Evolutionary conservation across 1,284 basidiomycete genomes (phyloP).

Genomic region (Neonothopanus nambi): DNA sequence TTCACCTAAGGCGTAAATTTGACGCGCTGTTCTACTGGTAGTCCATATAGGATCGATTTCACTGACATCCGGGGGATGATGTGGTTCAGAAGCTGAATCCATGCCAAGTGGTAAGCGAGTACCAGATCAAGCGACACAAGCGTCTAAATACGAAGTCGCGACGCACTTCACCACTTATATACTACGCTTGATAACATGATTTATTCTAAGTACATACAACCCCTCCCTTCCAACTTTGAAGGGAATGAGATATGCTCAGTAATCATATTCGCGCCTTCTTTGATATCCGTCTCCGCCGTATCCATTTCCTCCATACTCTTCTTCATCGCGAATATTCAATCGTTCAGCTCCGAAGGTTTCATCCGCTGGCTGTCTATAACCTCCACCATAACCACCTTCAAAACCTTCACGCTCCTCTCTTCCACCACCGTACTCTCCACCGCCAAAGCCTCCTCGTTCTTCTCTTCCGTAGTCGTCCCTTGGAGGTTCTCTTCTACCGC

Average conservation of each 20-base stretch:
- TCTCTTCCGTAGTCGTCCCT: slow-evolving; percentile 4
- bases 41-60: slow-evolving; percentile 76
- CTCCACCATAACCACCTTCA: slow-evolving; percentile 15
- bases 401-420: neutral
- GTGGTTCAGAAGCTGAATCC: slow-evolving; percentile 16
- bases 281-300: slow-evolving; percentile 15
- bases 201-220: too few species aligned
- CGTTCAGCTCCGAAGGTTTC: slow-evolving; percentile 52
- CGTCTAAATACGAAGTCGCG: neutral
- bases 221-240: too few species aligned
- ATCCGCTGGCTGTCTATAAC: slow-evolving; percentile 25
- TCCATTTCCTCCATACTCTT: slow-evolving; percentile 20
- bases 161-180: too few species aligned
- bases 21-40: slow-evolving; percentile 76
- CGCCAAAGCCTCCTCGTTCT: slow-evolving; percentile 12
- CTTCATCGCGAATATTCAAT: slow-evolving; percentile 36
- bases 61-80: slow-evolving; percentile 25
- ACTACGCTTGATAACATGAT: too few species aligned
- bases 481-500: slow-evolving; percentile 7
- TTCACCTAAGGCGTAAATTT: slow-evolving; percentile 77
- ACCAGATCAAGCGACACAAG: neutral
- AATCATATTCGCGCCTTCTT: slow-evolving; percentile 21
- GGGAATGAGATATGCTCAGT: too few species aligned
- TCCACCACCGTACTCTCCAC: slow-evolving; percentile 10
- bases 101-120: slow-evolving; percentile 5